Base-by-base conservation (phyloP, 2,329 filamentous ascomycete genomes). In the Lasiodiplodia sp. region DNA sequence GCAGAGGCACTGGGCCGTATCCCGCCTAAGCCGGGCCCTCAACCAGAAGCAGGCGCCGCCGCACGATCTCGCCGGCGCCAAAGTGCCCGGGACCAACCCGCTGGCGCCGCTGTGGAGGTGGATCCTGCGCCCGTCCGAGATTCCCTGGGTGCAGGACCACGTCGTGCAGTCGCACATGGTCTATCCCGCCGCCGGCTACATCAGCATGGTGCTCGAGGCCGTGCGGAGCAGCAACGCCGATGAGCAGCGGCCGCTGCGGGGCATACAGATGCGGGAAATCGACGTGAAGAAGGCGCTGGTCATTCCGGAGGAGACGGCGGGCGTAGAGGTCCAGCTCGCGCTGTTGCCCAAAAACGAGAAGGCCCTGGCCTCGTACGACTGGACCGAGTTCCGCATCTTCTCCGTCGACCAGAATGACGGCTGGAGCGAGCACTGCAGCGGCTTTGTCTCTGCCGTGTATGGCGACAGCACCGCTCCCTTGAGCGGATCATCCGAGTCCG, bases 131-230 rank as follows among this genome's bases (percentile, higher is more conserved):
- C 57, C n/a, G 44, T 73, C 70, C 63, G 70, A 75, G 67, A 40
- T 69, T 40, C 68, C 73, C 47, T 77, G 77, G 71, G 53, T 72
- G 49, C 37, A 69, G 16, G 28, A 71, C 66, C 76, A 73, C 70
- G 70, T 38, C 67, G 73, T 74, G 34, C 73, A 78, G 62, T 70
- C 69, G 16, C 65, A 71, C 1, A 73, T 71, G 16, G 68, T 79
- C 16, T 78, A 72, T 62, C 78, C 78, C 2, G 76, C 71, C 8
- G 74, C 76, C 4, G 77, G 76, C 3, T 75, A 74, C 68, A 56
- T 78, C 11, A 65, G 70, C n/a, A 75, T 78, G 72, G 75, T 73
- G 7, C 67, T 79, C 25, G 77, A 79, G 68, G 77, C 10, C 28
- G 16, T 52, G 60, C 44, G 25, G 1, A 28, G 25, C 23, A 23